Evolutionary conservation across 176 grass and related monocot species (phyloP).

Genomic region (Saccharum spontaneum): DNA sequence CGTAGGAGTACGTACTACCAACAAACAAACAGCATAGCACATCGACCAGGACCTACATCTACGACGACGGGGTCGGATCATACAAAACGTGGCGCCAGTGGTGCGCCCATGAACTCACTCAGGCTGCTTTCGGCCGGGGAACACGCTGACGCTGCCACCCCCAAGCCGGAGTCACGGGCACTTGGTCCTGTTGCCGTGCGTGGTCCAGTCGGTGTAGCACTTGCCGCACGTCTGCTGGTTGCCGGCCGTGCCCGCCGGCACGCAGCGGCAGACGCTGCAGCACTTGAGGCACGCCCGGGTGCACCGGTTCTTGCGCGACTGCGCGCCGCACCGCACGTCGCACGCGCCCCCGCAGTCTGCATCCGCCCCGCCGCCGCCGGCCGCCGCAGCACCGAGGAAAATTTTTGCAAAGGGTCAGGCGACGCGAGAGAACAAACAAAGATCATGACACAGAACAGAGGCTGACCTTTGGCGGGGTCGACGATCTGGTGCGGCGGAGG

Average conservation of each 20-base stretch:
- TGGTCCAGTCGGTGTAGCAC: conserved; percentile 90
- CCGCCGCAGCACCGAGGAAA: neutral
- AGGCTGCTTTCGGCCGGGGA: neutral
- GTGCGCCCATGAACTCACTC: neutral
- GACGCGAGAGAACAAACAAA: neutral
- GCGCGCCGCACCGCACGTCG: conserved; percentile 57
- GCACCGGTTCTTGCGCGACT: conserved; percentile 79
- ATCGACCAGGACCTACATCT: neutral
- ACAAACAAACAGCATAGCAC: neutral
- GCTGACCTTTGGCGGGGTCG: conserved; percentile 54
- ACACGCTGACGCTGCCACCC: no score
- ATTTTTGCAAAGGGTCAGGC: neutral
- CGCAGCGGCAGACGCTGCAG: conserved; percentile 82
- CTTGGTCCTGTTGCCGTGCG: conserved; percentile 89
- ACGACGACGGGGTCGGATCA: neutral
- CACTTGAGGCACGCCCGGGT: conserved; percentile 74
- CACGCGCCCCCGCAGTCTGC: conserved; percentile 78
- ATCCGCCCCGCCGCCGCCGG: no score
- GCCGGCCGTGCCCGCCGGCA: conserved; percentile 81
- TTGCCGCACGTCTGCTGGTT: conserved; percentile 87
- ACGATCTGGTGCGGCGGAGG: conserved; percentile 71
- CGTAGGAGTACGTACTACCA: neutral
- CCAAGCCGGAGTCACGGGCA: conserved; percentile 48
- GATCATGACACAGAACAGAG: neutral
- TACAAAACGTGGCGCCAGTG: neutral